A percentile compares a stretch with the other conserved stretches of the same genome.
These are phyloP conservation scores for Rhizopus stolonifer DNA, from an alignment of 371 early-diverging fungal genomes.

Conservation along the genomic window DNA sequence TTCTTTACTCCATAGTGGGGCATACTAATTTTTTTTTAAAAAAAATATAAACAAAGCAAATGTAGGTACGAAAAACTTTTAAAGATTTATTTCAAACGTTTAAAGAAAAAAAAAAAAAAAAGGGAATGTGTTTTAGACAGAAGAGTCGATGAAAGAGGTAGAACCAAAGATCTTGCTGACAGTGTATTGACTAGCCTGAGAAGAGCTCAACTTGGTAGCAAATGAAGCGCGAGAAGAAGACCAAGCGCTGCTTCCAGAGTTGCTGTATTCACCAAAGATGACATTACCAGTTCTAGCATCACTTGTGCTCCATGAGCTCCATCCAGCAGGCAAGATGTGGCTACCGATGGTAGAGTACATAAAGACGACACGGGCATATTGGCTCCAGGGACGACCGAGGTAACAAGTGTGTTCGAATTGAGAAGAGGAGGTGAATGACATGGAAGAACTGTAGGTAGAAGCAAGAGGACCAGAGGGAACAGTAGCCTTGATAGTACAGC, in stretches of 20 bases:
- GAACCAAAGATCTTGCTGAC: background rate
- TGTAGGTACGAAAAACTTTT: no score
- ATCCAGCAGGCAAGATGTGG: conserved; percentile 25
- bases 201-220: background rate
- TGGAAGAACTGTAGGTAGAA: conserved; percentile 2
- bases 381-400: conserved; percentile 33
- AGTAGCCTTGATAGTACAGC: conserved; percentile 8
- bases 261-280: conserved; percentile 25
- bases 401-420: conserved; percentile 4
- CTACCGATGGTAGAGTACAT: conserved; percentile 21
- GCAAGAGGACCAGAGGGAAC: conserved; percentile 18
- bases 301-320: conserved; percentile 18
- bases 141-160: background rate
- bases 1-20: no score
- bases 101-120: no score
- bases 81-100: no score
- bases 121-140: background rate
- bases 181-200: background rate
- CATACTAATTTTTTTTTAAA: no score
- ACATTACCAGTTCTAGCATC: conserved; percentile 17
- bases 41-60: no score
- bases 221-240: background rate
- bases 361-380: conserved; percentile 31
- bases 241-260: conserved; percentile 19
- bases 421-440: conserved; percentile 11